Percentiles rank a stretch among this genome's conserved stretches.
Conservation (phyloP, 169 alveolate genomes). For the Cytauxzoon felis region DNA sequence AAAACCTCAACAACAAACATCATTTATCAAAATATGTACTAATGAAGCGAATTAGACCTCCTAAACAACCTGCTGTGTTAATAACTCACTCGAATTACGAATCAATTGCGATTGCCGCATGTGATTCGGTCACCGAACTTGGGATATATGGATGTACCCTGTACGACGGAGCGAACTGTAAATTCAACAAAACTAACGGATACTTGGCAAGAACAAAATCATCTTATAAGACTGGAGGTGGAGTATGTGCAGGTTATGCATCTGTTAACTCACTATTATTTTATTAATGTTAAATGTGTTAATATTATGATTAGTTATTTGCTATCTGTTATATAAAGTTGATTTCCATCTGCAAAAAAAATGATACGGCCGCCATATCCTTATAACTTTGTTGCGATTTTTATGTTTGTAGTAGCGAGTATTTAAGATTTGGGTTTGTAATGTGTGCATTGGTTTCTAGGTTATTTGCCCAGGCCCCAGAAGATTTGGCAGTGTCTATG, state of each 20-base stretch:
- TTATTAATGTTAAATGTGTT: conserved; percentile 9
- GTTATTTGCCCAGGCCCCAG: too few relatives aligned
- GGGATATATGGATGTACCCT: conserved; percentile 55
- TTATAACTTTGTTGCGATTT: too few relatives aligned
- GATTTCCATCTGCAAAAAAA: too few relatives aligned
- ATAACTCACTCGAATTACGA: conserved; percentile 15
- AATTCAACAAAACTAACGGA: conserved; percentile 35
- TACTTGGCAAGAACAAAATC: conserved; percentile 60
- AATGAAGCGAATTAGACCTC: conserved; percentile 39
- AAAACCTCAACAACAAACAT: neutral
- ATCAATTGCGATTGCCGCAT: conserved; percentile 11
- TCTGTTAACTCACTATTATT: conserved; percentile 27
- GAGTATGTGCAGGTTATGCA: conserved; percentile 52
- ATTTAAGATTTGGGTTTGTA: too few relatives aligned
- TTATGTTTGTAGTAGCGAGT: too few relatives aligned
- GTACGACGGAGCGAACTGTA: conserved; percentile 22
- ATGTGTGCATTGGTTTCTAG: too few relatives aligned
- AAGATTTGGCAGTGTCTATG: too few relatives aligned
- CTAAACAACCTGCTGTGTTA: conserved; percentile 48
- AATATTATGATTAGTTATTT: too few relatives aligned
- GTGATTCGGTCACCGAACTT: conserved; percentile 39
- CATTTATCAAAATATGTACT: conserved; percentile 41
- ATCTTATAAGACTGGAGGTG: conserved; percentile 47
- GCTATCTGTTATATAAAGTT: too few relatives aligned
- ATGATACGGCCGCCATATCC: too few relatives aligned